Evolutionary conservation across 2,329 filamentous ascomycete species (phyloP), one percentile per base, ranked within the genome.

Genomic region (Penicillium palitans): DNA sequence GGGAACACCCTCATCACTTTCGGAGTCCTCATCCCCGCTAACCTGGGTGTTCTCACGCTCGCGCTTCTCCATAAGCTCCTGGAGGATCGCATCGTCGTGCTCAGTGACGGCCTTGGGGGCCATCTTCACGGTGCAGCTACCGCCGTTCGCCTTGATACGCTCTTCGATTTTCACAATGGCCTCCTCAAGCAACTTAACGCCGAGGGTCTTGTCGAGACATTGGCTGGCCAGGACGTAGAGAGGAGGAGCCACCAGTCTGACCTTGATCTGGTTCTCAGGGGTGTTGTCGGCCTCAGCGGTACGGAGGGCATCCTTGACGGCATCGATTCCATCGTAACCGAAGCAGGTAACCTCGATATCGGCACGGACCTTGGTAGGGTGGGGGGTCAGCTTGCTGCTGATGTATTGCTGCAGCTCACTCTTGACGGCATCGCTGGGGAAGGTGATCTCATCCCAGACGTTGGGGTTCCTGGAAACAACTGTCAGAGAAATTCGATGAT

Each of bases 21-120:
- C 93, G 74, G 91, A 96, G 77, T 91, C 84, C 83, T 99, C 95
- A 75, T 99, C 96, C 72, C 95, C 95, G 77, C 92, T 96, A 72
- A 99, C 91, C 77, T 99, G 91, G 75, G 91, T 90, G 79, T 99
- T 99, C 85, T 98, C 93, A 66, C 91, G 89, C 83, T 96, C 95
- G 66, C 90, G 88, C 88, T 98, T 97, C 84, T 98, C 95, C 95
- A 99, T 99, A 65, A 99, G 85, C 52, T 93, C 95, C 77, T 97
- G 92, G 66, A 99, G 83, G 79, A 97, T 93, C 27, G 93, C 95
- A 73, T 99, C 95, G 71, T 99, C 96, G 76, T 92, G 96, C 84
- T 98, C 96, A 1, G 95, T 99, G 62, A 99, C 95, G 5, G 96
- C 95, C 87, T 98, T 98, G 67, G 95, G 95, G 71, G 95, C 93